phyloP scores from a whole-genome alignment of 1,139 yeast species.

The Kodamaea alishanica region DNA sequence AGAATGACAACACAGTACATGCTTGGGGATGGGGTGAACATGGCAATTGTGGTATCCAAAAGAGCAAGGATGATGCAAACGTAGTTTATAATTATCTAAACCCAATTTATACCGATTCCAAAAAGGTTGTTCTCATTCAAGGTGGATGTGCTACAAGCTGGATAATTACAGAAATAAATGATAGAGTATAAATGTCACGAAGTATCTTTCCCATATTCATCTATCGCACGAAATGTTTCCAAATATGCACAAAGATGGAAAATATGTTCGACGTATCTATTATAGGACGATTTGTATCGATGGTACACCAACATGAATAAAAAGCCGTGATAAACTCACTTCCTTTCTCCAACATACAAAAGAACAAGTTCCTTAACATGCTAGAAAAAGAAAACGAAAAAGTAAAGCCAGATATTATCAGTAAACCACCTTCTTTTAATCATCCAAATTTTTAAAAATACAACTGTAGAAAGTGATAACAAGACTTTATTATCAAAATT shows the following conservation, averaged over 20 bases:
- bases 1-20: conserved; percentile 31
- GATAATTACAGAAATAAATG: conserved; percentile 21
- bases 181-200: conserved; percentile 50
- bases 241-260: conserved; percentile 62
- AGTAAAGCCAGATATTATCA: conserved; percentile 5
- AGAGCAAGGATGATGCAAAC: conserved; percentile 16
- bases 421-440: conserved; percentile 15
- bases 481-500: conserved; percentile 6
- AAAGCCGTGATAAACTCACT: too few species aligned
- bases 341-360: background rate
- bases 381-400: background rate
- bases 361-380: background rate
- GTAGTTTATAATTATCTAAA: conserved; percentile 41
- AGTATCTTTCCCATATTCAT: conserved; percentile 78
- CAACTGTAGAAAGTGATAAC: conserved; percentile 1
- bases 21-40: conserved; percentile 99
- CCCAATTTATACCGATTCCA: conserved; percentile 25
- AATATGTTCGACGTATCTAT: conserved; percentile 69
- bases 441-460: conserved; percentile 8
- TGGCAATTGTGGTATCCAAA: conserved; percentile 76
- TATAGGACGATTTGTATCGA: conserved; percentile 67
- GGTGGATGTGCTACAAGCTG: conserved; percentile 48
- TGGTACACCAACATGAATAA: conserved; percentile 5
- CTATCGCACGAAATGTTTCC: conserved; percentile 39
- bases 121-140: conserved; percentile 29